Evolutionary conservation across 371 early-diverging fungal species (phyloP).

Genomic region (Blastocladiella emersonii): DNA sequence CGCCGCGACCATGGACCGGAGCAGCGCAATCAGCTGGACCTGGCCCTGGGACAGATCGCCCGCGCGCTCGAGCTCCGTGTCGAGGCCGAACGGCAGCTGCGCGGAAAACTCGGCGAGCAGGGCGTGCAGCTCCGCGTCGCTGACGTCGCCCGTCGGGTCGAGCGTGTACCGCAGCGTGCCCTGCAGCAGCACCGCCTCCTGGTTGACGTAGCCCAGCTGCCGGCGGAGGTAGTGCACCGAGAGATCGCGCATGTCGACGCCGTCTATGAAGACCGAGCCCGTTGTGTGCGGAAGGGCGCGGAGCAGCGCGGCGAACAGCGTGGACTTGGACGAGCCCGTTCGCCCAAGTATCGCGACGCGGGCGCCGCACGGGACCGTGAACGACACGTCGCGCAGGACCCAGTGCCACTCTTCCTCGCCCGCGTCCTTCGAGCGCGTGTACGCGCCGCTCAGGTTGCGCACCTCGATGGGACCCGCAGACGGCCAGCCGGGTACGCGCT

Average conservation of each 20-base stretch:
- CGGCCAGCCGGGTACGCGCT: neutral
- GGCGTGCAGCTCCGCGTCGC: neutral
- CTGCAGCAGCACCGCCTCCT: neutral
- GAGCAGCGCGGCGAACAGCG: neutral
- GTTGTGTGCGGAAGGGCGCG: neutral
- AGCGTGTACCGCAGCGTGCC: neutral
- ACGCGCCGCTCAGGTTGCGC: constrained; percentile 48
- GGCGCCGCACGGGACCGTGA: neutral
- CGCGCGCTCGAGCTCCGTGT: neutral
- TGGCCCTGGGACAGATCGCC: neutral
- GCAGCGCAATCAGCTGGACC: neutral
- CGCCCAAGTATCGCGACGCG: neutral
- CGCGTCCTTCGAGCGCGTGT: constrained; percentile 15
- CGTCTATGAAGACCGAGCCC: neutral
- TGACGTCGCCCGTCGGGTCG: neutral
- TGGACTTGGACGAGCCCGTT: neutral
- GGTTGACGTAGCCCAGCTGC: neutral
- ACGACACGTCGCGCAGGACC: neutral
- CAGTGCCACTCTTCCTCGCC: neutral
- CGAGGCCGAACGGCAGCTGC: neutral
- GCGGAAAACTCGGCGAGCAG: neutral
- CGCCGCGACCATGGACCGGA: neutral
- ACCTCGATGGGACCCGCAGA: constrained; percentile 40
- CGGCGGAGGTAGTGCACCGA: neutral
- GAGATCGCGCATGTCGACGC: neutral